These are phyloP conservation scores for Metschnikowia amazonensis DNA, from an alignment of 805 yeast species.

Conservation along the genomic window DNA sequence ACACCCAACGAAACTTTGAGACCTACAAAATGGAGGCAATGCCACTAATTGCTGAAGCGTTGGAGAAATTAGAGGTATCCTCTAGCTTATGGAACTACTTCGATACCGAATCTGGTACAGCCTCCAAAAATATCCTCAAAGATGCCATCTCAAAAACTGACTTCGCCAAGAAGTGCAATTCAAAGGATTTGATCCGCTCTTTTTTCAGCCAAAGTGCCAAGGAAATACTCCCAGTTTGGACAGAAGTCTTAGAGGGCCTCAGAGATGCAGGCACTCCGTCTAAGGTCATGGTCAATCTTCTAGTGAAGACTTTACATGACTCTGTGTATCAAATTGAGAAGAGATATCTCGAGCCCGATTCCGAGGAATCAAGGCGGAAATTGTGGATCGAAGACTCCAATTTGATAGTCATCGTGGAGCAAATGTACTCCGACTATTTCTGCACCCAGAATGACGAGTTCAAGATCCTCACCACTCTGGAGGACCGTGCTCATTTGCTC, in stretches of 20 bases:
- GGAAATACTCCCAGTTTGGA: constrained; percentile 27
- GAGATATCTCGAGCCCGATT: constrained; percentile 28
- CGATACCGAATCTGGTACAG: constrained; percentile 12
- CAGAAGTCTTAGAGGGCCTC: constrained; percentile 23
- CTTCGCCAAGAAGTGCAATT: constrained; percentile 4
- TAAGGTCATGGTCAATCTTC: constrained; percentile 18
- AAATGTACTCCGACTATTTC: constrained; percentile 30
- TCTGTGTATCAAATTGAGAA: constrained; percentile 40
- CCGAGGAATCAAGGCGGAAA: constrained; percentile 24
- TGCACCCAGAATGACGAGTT: constrained; percentile 10
- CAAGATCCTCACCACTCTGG: constrained; percentile 12
- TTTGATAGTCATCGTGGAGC: constrained; percentile 38
- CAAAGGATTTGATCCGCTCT: constrained; percentile 23
- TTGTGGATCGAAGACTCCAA: constrained; percentile 50
- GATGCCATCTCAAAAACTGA: constrained; percentile 9
- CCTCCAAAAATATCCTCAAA: constrained; percentile 13
- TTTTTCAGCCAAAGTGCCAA: constrained; percentile 26
- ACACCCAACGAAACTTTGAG: constrained; percentile 44
- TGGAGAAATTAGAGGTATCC: constrained; percentile 44
- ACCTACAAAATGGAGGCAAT: constrained; percentile 35
- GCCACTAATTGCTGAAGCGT: constrained; percentile 28
- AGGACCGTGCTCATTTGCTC: constrained; percentile 21
- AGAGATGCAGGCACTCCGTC: constrained; percentile 18
- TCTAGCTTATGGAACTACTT: constrained; percentile 35
- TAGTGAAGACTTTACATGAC: constrained; percentile 28